Percentiles rank a stretch among this genome's conserved stretches.
These are phyloP conservation scores for Euphrasia confusa DNA, from an alignment of 257 asterid species.

Conservation along the genomic window DNA sequence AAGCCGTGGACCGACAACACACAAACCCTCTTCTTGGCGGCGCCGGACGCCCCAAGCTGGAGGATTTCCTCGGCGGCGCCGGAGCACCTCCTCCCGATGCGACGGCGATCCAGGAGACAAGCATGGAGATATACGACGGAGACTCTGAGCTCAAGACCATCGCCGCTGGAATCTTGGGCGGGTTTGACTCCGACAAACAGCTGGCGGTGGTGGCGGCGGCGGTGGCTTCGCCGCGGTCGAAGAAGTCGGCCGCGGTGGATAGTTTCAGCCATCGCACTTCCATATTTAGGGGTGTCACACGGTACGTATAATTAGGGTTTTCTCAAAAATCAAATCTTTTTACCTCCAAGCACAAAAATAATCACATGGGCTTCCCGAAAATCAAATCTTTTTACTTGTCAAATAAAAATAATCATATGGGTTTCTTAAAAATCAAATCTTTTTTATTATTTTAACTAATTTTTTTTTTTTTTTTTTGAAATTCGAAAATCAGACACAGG, in stretches of 20 bases:
- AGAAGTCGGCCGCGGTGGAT: conserved; percentile 47
- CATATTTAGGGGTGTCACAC: conserved; percentile 69
- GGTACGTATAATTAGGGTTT: conserved; percentile 30
- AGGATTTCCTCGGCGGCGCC: conserved; percentile 57
- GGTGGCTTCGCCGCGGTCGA: conserved; percentile 30
- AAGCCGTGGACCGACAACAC: conserved; percentile 27
- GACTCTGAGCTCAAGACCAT: conserved; percentile 59
- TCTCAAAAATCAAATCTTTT: neutral
- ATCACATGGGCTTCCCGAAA: too few relatives aligned
- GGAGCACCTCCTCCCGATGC: conserved; percentile 24
- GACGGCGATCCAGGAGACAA: conserved; percentile 21
- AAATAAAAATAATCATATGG: too few relatives aligned
- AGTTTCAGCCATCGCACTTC: conserved; percentile 86
- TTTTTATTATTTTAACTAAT: neutral
- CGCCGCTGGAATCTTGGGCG: conserved; percentile 55
- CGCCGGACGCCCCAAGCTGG: conserved; percentile 58
- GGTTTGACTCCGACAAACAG: conserved; percentile 36
- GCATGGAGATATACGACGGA: conserved; percentile 28
- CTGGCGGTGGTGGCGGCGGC: conserved; percentile 30
- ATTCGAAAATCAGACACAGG: conserved; percentile 43
- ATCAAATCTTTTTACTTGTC: too few relatives aligned
- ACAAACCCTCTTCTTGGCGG: conserved; percentile 18
- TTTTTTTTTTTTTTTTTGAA: neutral
- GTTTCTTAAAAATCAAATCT: too few relatives aligned
- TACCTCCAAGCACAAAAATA: too few relatives aligned